These are phyloP conservation scores for Thymus mandschuricus DNA, from an alignment of 257 asterid species.

Conservation along the genomic window DNA sequence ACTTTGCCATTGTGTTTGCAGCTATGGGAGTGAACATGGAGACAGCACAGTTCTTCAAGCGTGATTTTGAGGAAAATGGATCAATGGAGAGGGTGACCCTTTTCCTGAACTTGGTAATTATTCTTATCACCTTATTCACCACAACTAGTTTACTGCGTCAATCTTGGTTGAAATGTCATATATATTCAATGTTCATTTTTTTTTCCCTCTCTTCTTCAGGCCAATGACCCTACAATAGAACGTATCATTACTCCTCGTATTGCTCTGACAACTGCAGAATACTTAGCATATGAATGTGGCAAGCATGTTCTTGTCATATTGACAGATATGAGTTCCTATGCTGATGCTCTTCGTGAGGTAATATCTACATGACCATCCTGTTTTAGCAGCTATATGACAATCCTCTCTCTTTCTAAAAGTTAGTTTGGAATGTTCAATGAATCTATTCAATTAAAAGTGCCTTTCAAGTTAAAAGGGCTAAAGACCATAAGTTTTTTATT, in stretches of 20 bases:
- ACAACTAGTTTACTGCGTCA: no score
- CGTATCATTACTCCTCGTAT: conserved; percentile 96
- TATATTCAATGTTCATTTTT: no score
- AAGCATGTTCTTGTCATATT: conserved; percentile 98
- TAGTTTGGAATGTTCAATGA: conserved; percentile 10
- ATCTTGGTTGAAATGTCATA: background rate
- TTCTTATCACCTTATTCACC: conserved; percentile 16
- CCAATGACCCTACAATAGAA: conserved; percentile 96
- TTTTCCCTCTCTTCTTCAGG: conserved; percentile 45
- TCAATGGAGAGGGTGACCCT: conserved; percentile 99
- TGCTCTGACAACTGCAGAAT: conserved; percentile 97
- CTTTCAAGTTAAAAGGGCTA: background rate
- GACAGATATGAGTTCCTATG: conserved; percentile 99
- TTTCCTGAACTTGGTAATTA: conserved; percentile 81
- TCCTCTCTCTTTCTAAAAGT: conserved; percentile 2
- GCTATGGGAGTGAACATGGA: conserved; percentile 99
- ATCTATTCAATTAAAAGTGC: conserved; percentile 3
- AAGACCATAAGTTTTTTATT: conserved; percentile 21
- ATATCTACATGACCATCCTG: conserved; percentile 12
- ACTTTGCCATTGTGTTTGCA: conserved; percentile 98
- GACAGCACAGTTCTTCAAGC: conserved; percentile 97
- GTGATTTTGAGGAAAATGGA: conserved; percentile 99
- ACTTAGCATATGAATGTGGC: conserved; percentile 94
- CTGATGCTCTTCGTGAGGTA: conserved; percentile 99
- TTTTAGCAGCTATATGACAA: conserved; percentile 1